A percentile compares a stretch with the other conserved stretches of the same genome.
Evolutionary conservation across 1,139 yeast genomes (phyloP).

Genomic region (Hemisphaericaspora xylanilytica): DNA sequence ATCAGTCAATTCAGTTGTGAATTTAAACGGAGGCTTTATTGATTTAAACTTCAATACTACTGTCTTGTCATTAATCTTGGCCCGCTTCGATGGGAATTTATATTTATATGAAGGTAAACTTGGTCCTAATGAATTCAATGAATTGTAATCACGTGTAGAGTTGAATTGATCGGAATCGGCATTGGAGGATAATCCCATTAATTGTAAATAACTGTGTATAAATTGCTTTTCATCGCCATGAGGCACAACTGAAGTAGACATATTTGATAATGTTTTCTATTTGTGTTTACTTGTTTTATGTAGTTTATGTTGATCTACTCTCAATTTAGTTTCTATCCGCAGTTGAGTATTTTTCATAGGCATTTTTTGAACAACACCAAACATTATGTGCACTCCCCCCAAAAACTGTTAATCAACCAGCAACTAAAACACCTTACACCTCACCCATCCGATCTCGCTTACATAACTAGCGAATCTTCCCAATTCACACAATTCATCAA

Average conservation of each 20-base stretch:
- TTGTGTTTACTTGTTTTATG: too few relatives aligned
- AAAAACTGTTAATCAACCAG: too few relatives aligned
- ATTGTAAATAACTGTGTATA: slow-evolving; percentile 34
- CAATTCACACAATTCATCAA: too few relatives aligned
- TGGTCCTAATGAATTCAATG: slow-evolving; percentile 40
- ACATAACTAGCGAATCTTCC: too few relatives aligned
- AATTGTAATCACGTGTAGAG: slow-evolving; percentile 31
- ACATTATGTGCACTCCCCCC: too few relatives aligned
- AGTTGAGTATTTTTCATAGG: too few relatives aligned
- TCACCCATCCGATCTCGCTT: too few relatives aligned
- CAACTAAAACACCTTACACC: too few relatives aligned
- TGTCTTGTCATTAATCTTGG: slow-evolving; percentile 5
- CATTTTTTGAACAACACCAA: too few relatives aligned
- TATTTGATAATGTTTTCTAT: slow-evolving; percentile 3
- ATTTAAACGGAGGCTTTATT: slow-evolving; percentile 46
- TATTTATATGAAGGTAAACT: slow-evolving; percentile 33
- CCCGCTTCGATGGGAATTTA: slow-evolving; percentile 25
- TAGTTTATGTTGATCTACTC: too few relatives aligned
- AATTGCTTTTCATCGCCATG: slow-evolving; percentile 23
- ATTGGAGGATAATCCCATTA: slow-evolving; percentile 27
- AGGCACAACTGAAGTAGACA: slow-evolving; percentile 8
- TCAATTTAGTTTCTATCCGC: too few relatives aligned
- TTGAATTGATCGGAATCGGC: slow-evolving; percentile 28
- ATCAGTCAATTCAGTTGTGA: slow-evolving; percentile 24
- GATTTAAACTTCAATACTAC: slow-evolving; percentile 34